Base-by-base conservation (phyloP, 148 eudicot genomes). In the Rhododendron ovatum region DNA sequence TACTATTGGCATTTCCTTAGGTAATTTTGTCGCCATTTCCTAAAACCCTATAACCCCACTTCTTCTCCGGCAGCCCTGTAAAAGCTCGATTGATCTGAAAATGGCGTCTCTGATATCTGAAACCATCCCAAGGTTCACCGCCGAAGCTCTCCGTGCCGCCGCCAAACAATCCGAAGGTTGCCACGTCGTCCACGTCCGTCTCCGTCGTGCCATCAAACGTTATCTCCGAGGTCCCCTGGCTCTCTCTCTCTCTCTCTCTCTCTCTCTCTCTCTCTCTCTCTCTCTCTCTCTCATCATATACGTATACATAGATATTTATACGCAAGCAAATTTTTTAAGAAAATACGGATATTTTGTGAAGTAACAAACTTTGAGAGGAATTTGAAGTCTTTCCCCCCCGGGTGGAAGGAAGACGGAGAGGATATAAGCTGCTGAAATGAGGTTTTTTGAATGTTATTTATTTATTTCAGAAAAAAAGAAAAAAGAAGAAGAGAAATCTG, bases 101-200 rank as follows among this genome's bases (percentile, higher is more conserved):
- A 94, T 95, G 98, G 91, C 93, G 57, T 90, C 93, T 43, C 59
- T 89, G 22, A 28, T 93, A 17, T 87, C 91, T 20, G 94, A 89
- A 87, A 83, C 90, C 30, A 22, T 88, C 57, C 95, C 91, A 0
- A 90, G 84, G 30, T 87, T 94, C 84, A 91, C 98, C 50, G 91
- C 93, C 76, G 96, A 94, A 87, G 84, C 90, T 9, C 91, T 94
- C 48, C 90, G 90, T 14, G 87, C 93, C 53, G 99, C 96, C 30
- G 95, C 96, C 10, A 94, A 91, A 67, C 96, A 93, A 81, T 95
- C 98, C 11, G 48, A 88, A 39, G 85, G 91, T 45, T 94, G 98
- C 91, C 92, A 88, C 61, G 86, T 94, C 77, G 88, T 96, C 75
- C 96, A 98, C 65, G 78, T 89, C 57, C 95, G 96, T 20, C 98